These are phyloP conservation scores for Penicillium sp. DNA, from an alignment of 2,329 filamentous ascomycete species.

Conservation along the genomic window DNA sequence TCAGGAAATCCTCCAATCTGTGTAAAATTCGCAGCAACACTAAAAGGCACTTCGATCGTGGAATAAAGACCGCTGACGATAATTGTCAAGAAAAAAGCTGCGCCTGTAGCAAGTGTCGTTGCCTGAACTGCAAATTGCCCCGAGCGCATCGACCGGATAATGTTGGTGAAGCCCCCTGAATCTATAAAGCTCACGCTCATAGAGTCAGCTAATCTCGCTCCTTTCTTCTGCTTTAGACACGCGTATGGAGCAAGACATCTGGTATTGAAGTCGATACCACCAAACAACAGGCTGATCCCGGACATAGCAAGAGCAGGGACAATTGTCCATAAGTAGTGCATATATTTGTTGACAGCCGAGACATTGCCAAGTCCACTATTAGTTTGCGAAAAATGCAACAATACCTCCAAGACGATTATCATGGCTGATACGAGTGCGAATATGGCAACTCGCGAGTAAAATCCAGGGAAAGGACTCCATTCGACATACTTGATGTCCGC, in stretches of 20 bases:
- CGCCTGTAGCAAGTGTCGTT: conserved; percentile 7
- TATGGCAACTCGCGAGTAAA: neutral
- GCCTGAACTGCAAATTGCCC: conserved; percentile 13
- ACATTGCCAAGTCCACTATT: conserved; percentile 11
- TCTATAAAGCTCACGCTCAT: conserved; percentile 18
- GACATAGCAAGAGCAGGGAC: conserved; percentile 18
- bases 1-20: conserved; percentile 12
- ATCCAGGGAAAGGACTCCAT: conserved; percentile 15
- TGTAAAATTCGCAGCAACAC: neutral
- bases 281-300: conserved; percentile 5
- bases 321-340: conserved; percentile 18
- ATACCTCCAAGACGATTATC: too few species aligned
- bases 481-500: too few species aligned
- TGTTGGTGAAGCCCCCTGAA: neutral
- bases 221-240: too few species aligned
- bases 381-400: conserved; percentile 10
- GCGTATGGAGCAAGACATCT: conserved; percentile 17
- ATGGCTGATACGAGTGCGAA: conserved; percentile 11
- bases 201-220: too few species aligned
- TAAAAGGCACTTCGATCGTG: neutral
- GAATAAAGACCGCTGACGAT: conserved; percentile 19
- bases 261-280: conserved; percentile 15
- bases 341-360: neutral
- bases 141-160: neutral
- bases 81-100: conserved; percentile 12